Percentiles rank a stretch among this genome's conserved stretches.
Evolutionary conservation across 345 rosid genomes (phyloP).

Genomic region (Linum usitatissimum): DNA sequence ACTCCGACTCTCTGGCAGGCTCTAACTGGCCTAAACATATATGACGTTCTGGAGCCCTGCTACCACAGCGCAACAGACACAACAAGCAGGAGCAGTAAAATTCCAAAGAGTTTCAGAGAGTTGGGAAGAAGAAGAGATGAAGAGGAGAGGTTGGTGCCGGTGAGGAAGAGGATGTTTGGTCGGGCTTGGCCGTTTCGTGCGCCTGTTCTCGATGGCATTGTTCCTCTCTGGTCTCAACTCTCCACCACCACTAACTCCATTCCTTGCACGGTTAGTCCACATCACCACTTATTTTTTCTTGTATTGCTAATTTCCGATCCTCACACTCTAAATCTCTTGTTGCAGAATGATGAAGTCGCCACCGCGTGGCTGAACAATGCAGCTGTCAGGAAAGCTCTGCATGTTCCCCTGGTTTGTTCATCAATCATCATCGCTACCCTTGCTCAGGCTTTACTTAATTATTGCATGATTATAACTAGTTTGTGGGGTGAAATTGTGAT

Average conservation of each 20-base stretch:
- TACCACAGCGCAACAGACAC: constrained; percentile 21
- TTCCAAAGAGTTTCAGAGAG: constrained; percentile 30
- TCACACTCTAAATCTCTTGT: neutral
- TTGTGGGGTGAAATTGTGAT: too few relatives aligned
- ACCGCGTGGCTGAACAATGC: constrained; percentile 34
- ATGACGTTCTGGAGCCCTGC: constrained; percentile 24
- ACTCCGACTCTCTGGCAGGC: too few relatives aligned
- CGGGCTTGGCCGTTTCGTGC: constrained; percentile 37
- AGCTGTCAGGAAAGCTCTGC: constrained; percentile 37
- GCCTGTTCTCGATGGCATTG: constrained; percentile 2
- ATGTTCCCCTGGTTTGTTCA: constrained; percentile 17
- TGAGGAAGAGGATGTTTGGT: constrained; percentile 36
- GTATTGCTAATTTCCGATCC: neutral
- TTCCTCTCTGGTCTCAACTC: constrained; percentile 28
- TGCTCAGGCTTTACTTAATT: too few relatives aligned
- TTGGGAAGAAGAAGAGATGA: constrained; percentile 20
- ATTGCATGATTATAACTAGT: constrained; percentile 15
- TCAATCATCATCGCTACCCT: too few relatives aligned
- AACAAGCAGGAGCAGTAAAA: neutral
- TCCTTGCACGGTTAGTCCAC: too few relatives aligned
- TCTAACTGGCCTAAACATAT: too few relatives aligned
- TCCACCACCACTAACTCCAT: too few relatives aligned
- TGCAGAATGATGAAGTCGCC: constrained; percentile 37
- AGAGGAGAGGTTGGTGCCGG: constrained; percentile 15
- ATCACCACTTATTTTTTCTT: too few relatives aligned